These are phyloP conservation scores for Penicillium ochrochloron DNA, from an alignment of 495 filamentous ascomycete species.

Conservation along the genomic window DNA sequence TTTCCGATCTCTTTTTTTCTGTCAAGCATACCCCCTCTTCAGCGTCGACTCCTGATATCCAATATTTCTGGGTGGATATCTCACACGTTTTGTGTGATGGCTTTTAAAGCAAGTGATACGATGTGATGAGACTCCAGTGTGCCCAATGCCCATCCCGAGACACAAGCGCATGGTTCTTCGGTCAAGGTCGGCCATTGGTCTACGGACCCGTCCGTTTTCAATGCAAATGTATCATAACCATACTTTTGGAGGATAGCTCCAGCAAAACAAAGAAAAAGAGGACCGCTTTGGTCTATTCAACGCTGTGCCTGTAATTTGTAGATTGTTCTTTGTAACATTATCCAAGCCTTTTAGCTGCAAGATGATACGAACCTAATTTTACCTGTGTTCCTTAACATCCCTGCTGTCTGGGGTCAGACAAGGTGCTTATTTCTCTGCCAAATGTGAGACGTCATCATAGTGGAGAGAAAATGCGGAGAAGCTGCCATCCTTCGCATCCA, in stretches of 20 bases:
- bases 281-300: constrained; percentile 27
- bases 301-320: background rate
- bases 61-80: constrained; percentile 23
- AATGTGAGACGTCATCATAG: background rate
- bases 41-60: constrained; percentile 32
- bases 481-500: background rate
- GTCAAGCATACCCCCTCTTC: constrained; percentile 33
- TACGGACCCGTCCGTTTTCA: constrained; percentile 1
- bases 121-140: constrained; percentile 9
- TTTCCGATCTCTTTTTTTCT: constrained; percentile 18
- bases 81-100: constrained; percentile 15
- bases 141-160: background rate
- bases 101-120: constrained; percentile 13
- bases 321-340: background rate
- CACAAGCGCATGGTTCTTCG: constrained; percentile 4
- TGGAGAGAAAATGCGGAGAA: constrained; percentile 7
- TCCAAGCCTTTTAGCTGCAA: background rate
- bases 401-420: background rate
- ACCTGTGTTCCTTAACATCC: background rate
- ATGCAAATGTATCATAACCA: constrained; percentile 27
- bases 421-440: background rate
- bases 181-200: constrained; percentile 6
- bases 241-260: constrained; percentile 15
- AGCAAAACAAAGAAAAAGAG: constrained; percentile 32
- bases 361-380: background rate